Percentiles rank a stretch among this genome's conserved stretches.
These are phyloP conservation scores for Kluyveromyces sp. DNA, from an alignment of 1,139 yeast species.

Conservation along the genomic window DNA sequence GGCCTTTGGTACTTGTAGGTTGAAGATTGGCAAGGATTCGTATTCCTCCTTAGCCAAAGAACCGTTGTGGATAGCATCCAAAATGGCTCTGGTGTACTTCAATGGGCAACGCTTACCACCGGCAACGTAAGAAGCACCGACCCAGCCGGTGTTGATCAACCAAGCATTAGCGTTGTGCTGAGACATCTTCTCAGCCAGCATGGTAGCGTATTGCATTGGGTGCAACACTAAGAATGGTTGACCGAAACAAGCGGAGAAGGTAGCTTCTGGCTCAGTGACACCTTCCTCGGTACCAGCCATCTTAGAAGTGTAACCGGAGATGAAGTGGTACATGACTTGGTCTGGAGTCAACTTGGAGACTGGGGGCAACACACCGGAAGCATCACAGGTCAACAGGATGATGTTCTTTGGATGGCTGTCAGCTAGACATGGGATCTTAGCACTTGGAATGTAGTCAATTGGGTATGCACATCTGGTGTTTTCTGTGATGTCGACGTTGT, in stretches of 20 bases:
- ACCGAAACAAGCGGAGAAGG: conserved; percentile 98
- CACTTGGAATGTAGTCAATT: conserved; percentile 93
- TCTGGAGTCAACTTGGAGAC: conserved; percentile 89
- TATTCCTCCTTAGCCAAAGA: conserved; percentile 71
- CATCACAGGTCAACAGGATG: conserved; percentile 91
- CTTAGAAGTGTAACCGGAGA: conserved; percentile 97
- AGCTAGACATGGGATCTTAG: conserved; percentile 90
- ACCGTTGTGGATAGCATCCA: conserved; percentile 93
- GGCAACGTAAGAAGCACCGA: conserved; percentile 83
- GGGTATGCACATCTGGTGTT: conserved; percentile 99
- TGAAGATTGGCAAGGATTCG: conserved; percentile 82
- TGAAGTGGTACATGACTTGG: conserved; percentile 98
- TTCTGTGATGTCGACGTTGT: conserved; percentile 77
- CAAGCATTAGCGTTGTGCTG: conserved; percentile 89
- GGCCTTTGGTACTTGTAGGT: conserved; percentile 76
- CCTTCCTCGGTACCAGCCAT: conserved; percentile 99
- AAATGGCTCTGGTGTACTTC: conserved; percentile 94
- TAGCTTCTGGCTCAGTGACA: conserved; percentile 96
- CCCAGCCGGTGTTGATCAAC: conserved; percentile 98
- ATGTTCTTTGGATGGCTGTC: conserved; percentile 89
- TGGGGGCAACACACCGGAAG: conserved; percentile 96
- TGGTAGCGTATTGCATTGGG: conserved; percentile 97
- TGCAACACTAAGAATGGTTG: conserved; percentile 98
- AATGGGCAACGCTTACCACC: conserved; percentile 98
- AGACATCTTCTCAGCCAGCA: conserved; percentile 88